Evolutionary conservation across 192 early-diverging fungal species (phyloP), one percentile per base, ranked within the genome.

Genomic region (Coemansia sp.): DNA sequence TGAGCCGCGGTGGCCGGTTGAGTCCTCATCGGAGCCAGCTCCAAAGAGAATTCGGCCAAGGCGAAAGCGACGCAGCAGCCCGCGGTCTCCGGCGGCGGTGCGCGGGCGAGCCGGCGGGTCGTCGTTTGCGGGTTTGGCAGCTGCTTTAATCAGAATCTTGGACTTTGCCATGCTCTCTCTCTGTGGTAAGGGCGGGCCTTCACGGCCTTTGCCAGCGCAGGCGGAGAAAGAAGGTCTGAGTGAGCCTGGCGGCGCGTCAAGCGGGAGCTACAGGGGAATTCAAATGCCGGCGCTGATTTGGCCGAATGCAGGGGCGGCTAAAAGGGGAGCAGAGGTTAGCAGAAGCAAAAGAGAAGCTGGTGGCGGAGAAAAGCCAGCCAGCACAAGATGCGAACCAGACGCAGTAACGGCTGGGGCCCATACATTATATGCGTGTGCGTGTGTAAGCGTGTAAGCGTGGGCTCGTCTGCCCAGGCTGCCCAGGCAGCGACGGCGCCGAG

Each of bases 31-130:
- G 12, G 59, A 12, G 26, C 62, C 52, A 5, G 67, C 60, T 37
- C 78, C 73, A 56, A 75, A 74, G 59, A 81, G 64, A 25, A 81
- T 59, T 38, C 78, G 78, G 0, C 78, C 78, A 54, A 81, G 43
- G 39, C 78, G 78, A 31, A 81, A 70, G 19, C 73, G 68, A 1
- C 69, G 78, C 55, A 81, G 38, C 38, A 81, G 57, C 25, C 73
- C 64, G 59, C 63, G 66, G 48, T 81, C 78, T 27, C 78, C 73
- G 31, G 63, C 73, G 17, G 78, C 73, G 2, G 78, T 81, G 60
- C 69, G 78, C 55, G 78, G 78, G 35, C 78, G 73, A 5, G 55
- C 65, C 10, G 65, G 49, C 17, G 63, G 43, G 14, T 62, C 78
- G 64, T 38, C 23, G 55, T 43, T 60, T 53, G 61, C 64, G 50